Evolutionary conservation across 495 filamentous ascomycete species (phyloP).

Genomic region (Tricharina praecox): DNA sequence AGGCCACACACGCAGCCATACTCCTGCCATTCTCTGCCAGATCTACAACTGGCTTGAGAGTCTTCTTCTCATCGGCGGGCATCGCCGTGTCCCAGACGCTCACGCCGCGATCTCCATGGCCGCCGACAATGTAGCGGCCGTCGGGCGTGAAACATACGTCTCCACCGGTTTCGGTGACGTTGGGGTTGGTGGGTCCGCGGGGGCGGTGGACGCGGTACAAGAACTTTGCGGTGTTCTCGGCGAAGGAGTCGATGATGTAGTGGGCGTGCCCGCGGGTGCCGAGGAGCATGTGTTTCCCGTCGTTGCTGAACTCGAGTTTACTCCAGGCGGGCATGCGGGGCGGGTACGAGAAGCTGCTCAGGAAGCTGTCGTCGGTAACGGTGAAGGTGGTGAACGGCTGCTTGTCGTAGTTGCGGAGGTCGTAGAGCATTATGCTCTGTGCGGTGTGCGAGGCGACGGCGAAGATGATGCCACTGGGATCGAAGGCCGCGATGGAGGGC

Average conservation of each 20-base stretch:
- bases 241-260: constrained; percentile 76
- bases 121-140: constrained; percentile 69
- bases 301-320: constrained; percentile 81
- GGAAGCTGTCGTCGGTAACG: constrained; percentile 34
- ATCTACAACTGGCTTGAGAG: constrained; percentile 45
- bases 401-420: constrained; percentile 82
- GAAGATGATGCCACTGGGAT: constrained; percentile 76
- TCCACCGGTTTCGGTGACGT: constrained; percentile 39
- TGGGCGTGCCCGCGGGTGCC: constrained; percentile 67
- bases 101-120: constrained; percentile 51
- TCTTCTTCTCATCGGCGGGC: constrained; percentile 37
- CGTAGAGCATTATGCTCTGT: constrained; percentile 69
- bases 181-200: constrained; percentile 23
- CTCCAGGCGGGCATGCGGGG: constrained; percentile 46
- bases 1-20: constrained; percentile 57
- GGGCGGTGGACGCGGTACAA: constrained; percentile 31
- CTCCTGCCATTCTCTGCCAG: constrained; percentile 43
- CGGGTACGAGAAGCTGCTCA: constrained; percentile 24
- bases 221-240: constrained; percentile 33
- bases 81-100: constrained; percentile 67
- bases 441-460: constrained; percentile 71
- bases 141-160: constrained; percentile 81
- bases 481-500: constrained; percentile 71
- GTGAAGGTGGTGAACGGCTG: constrained; percentile 73
- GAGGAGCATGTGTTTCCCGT: constrained; percentile 71